A percentile compares a stretch with the other conserved stretches of the same genome.
Conservation (phyloP, 352 stramenopile species). For the Pythium brassicae region DNA sequence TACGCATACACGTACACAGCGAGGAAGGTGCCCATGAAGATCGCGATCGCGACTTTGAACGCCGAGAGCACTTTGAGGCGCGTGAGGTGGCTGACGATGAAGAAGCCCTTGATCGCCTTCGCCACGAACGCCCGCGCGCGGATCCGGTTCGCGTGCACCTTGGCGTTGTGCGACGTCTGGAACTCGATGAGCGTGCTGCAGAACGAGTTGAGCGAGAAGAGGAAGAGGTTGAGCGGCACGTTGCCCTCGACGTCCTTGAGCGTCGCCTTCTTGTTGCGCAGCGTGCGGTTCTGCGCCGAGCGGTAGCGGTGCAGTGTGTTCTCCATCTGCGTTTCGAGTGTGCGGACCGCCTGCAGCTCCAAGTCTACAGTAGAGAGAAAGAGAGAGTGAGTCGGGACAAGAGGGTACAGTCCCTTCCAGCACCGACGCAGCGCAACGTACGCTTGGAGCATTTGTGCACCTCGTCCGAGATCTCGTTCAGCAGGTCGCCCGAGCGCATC, state of each 20-base stretch:
- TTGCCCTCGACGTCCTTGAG: slow-evolving; percentile 78
- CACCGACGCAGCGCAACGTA: slow-evolving; percentile 23
- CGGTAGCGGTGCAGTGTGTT: slow-evolving; percentile 58
- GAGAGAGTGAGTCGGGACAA: neutral
- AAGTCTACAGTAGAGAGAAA: slow-evolving; percentile 27
- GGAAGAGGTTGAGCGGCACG: slow-evolving; percentile 73
- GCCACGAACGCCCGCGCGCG: slow-evolving; percentile 47
- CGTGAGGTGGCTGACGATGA: slow-evolving; percentile 40
- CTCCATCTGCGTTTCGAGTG: slow-evolving; percentile 68
- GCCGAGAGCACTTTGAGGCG: slow-evolving; percentile 33
- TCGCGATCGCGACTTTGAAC: slow-evolving; percentile 54
- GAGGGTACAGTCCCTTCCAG: too few relatives aligned
- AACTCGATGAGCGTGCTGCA: slow-evolving; percentile 75
- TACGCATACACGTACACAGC: slow-evolving; percentile 76
- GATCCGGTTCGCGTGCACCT: slow-evolving; percentile 38
- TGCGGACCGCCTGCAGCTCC: slow-evolving; percentile 35
- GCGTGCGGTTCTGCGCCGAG: slow-evolving; percentile 44
- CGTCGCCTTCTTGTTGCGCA: slow-evolving; percentile 47
- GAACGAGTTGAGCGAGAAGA: slow-evolving; percentile 83
- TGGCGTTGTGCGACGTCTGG: slow-evolving; percentile 58
- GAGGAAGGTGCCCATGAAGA: slow-evolving; percentile 61
- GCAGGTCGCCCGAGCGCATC: slow-evolving; percentile 50
- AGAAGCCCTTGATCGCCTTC: slow-evolving; percentile 44
- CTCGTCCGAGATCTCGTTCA: slow-evolving; percentile 65
- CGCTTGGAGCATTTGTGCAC: slow-evolving; percentile 44